phyloP scores from a whole-genome alignment of 2,329 filamentous ascomycete species.

The Shiraia sp. region DNA sequence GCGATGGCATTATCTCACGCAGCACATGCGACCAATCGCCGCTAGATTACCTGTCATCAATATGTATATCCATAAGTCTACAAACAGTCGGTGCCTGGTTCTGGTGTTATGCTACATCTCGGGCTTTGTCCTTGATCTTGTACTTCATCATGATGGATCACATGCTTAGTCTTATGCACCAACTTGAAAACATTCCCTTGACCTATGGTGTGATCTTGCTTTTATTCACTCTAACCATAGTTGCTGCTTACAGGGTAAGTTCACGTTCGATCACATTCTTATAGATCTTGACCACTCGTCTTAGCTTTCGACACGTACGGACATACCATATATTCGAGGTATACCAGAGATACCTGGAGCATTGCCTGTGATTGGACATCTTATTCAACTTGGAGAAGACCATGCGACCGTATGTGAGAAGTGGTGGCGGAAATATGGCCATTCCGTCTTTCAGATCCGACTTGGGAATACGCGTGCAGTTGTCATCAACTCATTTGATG shows the following conservation, averaged over 20 bases:
- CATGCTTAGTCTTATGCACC: too few species aligned
- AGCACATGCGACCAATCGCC: too few species aligned
- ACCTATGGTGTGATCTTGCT: too few species aligned
- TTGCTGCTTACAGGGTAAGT: conserved; percentile 14
- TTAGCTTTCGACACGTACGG: conserved; percentile 42
- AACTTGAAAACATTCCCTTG: too few species aligned
- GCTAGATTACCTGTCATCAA: too few species aligned
- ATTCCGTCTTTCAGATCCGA: conserved; percentile 57
- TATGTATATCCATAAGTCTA: too few species aligned
- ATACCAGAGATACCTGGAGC: conserved; percentile 57
- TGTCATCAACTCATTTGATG: conserved; percentile 58
- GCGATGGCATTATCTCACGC: conserved; percentile 4
- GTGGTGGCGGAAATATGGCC: conserved; percentile 54
- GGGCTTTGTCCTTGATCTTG: too few species aligned
- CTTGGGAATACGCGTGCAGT: conserved; percentile 59
- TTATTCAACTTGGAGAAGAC: conserved; percentile 57
- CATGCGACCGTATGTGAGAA: conserved; percentile 57
- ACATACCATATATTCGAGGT: conserved; percentile 55
- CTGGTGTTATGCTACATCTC: too few species aligned
- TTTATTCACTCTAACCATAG: too few species aligned
- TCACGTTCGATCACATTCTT: background rate
- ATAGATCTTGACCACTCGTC: background rate
- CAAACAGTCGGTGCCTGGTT: too few species aligned
- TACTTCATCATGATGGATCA: too few species aligned
- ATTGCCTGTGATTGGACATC: conserved; percentile 55